Conservation (phyloP, 1,284 basidiomycete species). For the Porodaedalea pini region DNA sequence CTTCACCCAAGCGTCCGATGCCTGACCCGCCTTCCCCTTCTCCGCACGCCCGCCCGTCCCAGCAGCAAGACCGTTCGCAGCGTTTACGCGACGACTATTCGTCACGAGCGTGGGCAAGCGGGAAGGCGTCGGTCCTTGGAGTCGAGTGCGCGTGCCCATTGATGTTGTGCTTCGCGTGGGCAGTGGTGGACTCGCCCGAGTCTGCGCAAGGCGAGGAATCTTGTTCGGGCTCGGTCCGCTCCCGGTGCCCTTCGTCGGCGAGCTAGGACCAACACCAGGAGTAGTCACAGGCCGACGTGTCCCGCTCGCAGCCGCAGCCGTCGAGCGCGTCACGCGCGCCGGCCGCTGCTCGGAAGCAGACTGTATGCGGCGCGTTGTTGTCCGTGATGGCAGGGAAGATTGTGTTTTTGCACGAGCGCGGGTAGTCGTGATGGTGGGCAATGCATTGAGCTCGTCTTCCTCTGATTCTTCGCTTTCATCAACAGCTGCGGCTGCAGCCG, state of each 20-base stretch:
- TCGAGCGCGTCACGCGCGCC: slow-evolving; percentile 68
- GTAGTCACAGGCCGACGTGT: slow-evolving; percentile 36
- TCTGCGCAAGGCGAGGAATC: slow-evolving; percentile 67
- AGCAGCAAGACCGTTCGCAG: slow-evolving; percentile 46
- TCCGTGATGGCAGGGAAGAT: slow-evolving; percentile 42
- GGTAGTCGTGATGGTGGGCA: slow-evolving; percentile 55
- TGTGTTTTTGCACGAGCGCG: slow-evolving; percentile 21
- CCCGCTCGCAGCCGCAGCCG: slow-evolving; percentile 47
- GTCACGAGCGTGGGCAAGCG: slow-evolving; percentile 64
- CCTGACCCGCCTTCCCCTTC: slow-evolving; percentile 30
- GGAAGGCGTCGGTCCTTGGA: slow-evolving; percentile 64
- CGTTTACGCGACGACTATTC: slow-evolving; percentile 51
- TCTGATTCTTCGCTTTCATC: slow-evolving; percentile 47
- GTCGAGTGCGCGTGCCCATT: slow-evolving; percentile 26
- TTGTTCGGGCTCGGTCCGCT: slow-evolving; percentile 61
- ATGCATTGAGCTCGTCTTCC: slow-evolving; percentile 55
- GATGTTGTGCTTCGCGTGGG: slow-evolving; percentile 20
- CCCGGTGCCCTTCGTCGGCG: slow-evolving; percentile 34
- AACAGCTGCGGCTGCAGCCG: slow-evolving; percentile 37
- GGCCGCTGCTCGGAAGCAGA: slow-evolving; percentile 67
- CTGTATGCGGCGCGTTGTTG: slow-evolving; percentile 37
- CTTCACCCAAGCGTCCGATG: slow-evolving; percentile 66
- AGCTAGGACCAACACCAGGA: slow-evolving; percentile 28
- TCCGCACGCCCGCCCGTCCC: slow-evolving; percentile 40
- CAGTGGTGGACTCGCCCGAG: slow-evolving; percentile 15